Base-by-base conservation (phyloP, 2,329 filamentous ascomycete genomes). In the Bipolaris zeicola region DNA sequence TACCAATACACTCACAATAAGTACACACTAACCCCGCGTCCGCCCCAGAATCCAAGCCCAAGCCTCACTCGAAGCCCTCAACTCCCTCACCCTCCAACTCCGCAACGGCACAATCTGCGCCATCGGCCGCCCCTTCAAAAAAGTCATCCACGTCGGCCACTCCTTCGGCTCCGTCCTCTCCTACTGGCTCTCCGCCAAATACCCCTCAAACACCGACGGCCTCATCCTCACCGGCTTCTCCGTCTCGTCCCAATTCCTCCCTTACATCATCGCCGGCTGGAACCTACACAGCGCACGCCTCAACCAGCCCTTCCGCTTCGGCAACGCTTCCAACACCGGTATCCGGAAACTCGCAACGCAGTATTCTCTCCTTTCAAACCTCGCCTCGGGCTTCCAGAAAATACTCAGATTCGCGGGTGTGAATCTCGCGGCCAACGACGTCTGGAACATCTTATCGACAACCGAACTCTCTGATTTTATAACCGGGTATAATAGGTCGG, bases 151-250 rank as follows among this genome's bases (percentile, higher is more conserved):
- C 68, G 78, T 87, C 14, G 87, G 87, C 11, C 86, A 89, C 76
- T 86, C 83, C 0, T 89, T 87, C 63, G 87, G 87, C 31, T 86
- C 85, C 0, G 74, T 81, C 5, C 83, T 85, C 63, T 83, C 81
- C 2, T 87, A 85, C 71, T 79, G 75, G 45, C 77, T 89, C 18
- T 81, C 83, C 6, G 79, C 79, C 44, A 68, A 76, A 55, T 77
- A 85, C 64, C 85, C 85, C 1, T 67, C 78, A 51, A 75, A 84
- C 54, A 85, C 82, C 36, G 82, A 88, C 58, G 85, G 81, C 37
- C 77, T 89, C 38, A 73, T 87, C 49, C 78, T 89, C 6, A 88
- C 86, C 1, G 87, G 87, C 1, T 89, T 85, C 73, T 80, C 81
- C 14, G 78, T 80, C 38, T 81, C 82, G 8, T 57, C 70, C 8